Base-by-base conservation (phyloP, 1,284 basidiomycete species). In the Heterobasidion irregulare region DNA sequence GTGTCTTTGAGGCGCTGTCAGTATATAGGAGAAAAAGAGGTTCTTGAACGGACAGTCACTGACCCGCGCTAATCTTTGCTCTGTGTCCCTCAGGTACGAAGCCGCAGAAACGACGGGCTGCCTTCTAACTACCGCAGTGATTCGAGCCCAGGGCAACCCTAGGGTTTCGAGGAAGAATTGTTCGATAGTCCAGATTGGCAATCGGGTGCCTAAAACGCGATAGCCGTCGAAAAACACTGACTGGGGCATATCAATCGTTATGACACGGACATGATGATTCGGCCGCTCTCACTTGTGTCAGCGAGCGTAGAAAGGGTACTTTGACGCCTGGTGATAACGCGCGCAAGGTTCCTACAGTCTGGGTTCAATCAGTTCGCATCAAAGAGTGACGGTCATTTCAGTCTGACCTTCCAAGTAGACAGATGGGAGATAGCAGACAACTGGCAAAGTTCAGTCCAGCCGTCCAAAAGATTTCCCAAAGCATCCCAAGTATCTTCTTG, bases 141-240 rank as follows among this genome's bases (percentile, higher is more conserved):
- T 70, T 32, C 64, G 62, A 19, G 72, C 70, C 62, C 80, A 84
- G 9, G 74, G 66, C 15, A 81, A 60, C 1, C 82, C 84, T 2
- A 84, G 67, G 0, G 77, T 80, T 63, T 90, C 87, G 41, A 68
- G 64, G 64, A 87, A 88, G 63, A 89, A 85, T n/a, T 74, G 77
- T 47, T 86, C 79, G 0, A 84, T 69, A 49, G 86, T 65, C 77
- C 86, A 86, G 35, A 68, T 65, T 38, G 75, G 71, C 0, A 72
- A 71, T 62, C 76, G 76, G 57, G 71, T 72, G 54, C 78, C 75
- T 9, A 89, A 62, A n/a, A 88, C 68, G 13, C 76, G 64, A 26
- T 79, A 65, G 6, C 77, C 82, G 58, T 84, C 77, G 58, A 76
- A 85, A 61, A 88, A 83, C 7, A 74, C 70, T 7, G 79, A 76